Evolutionary conservation across 371 early-diverging fungal species (phyloP), one percentile per base, ranked within the genome.

Genomic region (Aphelidium insulamus): DNA sequence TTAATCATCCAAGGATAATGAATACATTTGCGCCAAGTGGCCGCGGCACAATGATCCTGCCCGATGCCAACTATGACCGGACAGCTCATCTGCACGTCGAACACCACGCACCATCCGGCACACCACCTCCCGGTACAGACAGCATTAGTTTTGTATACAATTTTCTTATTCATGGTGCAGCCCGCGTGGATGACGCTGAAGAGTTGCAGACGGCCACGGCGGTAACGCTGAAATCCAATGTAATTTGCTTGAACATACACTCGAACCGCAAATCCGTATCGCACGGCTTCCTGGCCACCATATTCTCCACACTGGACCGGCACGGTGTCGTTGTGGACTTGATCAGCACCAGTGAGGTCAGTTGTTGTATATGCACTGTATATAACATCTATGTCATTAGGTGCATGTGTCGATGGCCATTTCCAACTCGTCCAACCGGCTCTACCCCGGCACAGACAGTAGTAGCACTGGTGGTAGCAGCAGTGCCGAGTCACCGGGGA

Each of bases 381-480:
- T n/a, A n/a, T n/a, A n/a, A n/a, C n/a, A n/a, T n/a, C n/a, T n/a
- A n/a, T n/a, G n/a, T n/a, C n/a, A n/a, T n/a, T n/a, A n/a, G n/a
- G n/a, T 95, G 2, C 88, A 90, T 38, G 78, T 95, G 3, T 82
- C 83, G 4, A 88, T 91, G 86, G 97, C 97, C 1, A 47, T 91
- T 10, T 9, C 18, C 16, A 8, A 12, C 7, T 20, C 32, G 6
- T 14, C 7, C 10, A 12, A 6, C n/a, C n/a, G n/a, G n/a, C n/a
- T n/a, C n/a, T n/a, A n/a, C n/a, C n/a, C n/a, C n/a, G n/a, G n/a
- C n/a, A n/a, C n/a, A n/a, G n/a, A n/a, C n/a, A n/a, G n/a, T n/a
- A n/a, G n/a, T n/a, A n/a, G n/a, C n/a, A n/a, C n/a, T n/a, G n/a
- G n/a, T n/a, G n/a, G n/a, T n/a, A n/a, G n/a, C n/a, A n/a, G n/a